These are phyloP conservation scores for Carex pumila DNA, from an alignment of 176 grass and related monocot genomes.

Conservation along the genomic window DNA sequence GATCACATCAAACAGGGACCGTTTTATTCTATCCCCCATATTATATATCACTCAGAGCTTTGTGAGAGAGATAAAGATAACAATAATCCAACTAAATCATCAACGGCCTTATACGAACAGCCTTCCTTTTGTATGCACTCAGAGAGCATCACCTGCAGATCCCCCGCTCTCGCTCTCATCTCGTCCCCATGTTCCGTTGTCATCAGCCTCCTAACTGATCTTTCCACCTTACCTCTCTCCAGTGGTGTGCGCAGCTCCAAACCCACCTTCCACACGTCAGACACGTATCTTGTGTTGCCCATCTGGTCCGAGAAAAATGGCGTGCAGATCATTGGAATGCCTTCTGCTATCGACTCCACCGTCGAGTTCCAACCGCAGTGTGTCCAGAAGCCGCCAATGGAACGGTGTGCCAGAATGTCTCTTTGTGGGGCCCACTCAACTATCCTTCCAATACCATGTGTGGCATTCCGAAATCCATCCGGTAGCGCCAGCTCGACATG, in stretches of 20 bases:
- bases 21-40: no score
- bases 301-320: constrained; percentile 29
- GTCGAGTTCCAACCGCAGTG: constrained; percentile 33
- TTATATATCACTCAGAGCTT: no score
- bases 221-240: not conserved
- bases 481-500: not conserved
- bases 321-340: not conserved
- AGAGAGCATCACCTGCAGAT: not conserved
- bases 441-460: not conserved
- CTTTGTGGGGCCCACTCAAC: constrained; percentile 32
- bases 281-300: constrained; percentile 19
- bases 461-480: not conserved
- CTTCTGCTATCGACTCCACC: not conserved
- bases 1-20: no score
- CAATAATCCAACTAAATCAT: constrained; percentile 5
- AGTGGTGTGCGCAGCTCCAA: not conserved
- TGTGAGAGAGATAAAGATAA: no score
- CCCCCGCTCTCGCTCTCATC: not conserved
- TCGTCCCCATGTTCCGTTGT: not conserved
- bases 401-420: constrained; percentile 10
- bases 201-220: constrained; percentile 2
- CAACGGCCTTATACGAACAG: not conserved
- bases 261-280: constrained; percentile 18
- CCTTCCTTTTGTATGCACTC: not conserved
- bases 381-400: constrained; percentile 25